phyloP scores from a whole-genome alignment of 208 protist genomes.

The Leishmania lainsoni region DNA sequence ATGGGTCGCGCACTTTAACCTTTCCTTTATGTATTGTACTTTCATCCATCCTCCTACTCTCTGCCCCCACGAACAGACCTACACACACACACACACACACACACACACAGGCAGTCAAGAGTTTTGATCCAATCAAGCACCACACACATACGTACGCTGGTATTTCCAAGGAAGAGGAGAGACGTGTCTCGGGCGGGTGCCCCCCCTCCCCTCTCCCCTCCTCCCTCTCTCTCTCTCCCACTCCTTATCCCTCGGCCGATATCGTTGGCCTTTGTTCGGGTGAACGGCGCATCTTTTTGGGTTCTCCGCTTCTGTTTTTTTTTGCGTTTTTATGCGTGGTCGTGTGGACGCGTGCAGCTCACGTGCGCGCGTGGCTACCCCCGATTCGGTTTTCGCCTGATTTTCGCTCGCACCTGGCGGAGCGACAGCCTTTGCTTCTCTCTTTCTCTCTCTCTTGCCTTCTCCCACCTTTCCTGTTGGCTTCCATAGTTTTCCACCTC shows the following conservation, averaged over 20 bases:
- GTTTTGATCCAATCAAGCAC: neutral
- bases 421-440: neutral
- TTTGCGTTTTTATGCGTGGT: too few relatives aligned
- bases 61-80: too few relatives aligned
- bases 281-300: neutral
- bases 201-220: neutral
- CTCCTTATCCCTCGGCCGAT: neutral
- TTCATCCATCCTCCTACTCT: neutral
- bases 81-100: too few relatives aligned
- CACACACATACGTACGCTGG: neutral
- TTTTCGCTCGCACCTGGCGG: neutral
- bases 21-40: neutral
- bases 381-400: too few relatives aligned
- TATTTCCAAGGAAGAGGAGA: neutral
- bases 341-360: too few relatives aligned
- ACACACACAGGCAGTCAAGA: neutral
- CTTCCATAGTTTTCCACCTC: neutral
- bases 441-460: neutral
- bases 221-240: neutral
- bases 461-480: constrained; percentile 6
- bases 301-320: too few relatives aligned
- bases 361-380: too few relatives aligned
- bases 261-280: neutral
- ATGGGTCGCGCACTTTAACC: neutral
- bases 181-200: neutral